These are phyloP conservation scores for Saturnispora gosingensis DNA, from an alignment of 805 yeast species.

Conservation along the genomic window DNA sequence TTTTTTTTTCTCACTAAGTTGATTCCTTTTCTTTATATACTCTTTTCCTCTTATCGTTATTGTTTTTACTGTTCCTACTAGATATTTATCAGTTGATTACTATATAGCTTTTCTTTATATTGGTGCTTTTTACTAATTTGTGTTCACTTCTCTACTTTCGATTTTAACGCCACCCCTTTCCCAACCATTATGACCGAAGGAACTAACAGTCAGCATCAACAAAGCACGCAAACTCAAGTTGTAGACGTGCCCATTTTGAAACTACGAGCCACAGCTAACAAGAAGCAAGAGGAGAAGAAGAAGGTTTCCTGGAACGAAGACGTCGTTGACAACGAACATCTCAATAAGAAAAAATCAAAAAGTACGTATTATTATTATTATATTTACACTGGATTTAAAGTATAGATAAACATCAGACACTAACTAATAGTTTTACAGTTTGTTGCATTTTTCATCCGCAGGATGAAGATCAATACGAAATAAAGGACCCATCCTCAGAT, in stretches of 20 bases:
- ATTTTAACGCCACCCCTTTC: not conserved
- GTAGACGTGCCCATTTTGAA: slow-evolving; percentile 15
- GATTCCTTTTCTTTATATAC: not conserved
- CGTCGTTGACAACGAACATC: slow-evolving; percentile 80
- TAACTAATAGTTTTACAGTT: slow-evolving; percentile 26
- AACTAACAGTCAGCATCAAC: not conserved
- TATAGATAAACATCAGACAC: slow-evolving; percentile 2
- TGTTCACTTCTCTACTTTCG: not conserved
- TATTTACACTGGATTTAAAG: not conserved
- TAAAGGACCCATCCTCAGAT: slow-evolving; percentile 16
- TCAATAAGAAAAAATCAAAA: slow-evolving; percentile 84
- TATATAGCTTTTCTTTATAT: not conserved
- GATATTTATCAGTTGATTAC: not conserved
- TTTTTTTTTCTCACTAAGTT: not conserved
- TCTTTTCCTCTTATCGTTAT: not conserved
- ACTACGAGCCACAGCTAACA: slow-evolving; percentile 10
- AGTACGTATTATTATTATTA: slow-evolving; percentile 27
- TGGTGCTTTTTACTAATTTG: not conserved
- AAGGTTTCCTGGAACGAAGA: slow-evolving; percentile 79
- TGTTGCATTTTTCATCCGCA: slow-evolving; percentile 85
- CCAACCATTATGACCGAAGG: not conserved
- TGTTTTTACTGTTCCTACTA: not conserved
- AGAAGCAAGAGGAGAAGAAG: slow-evolving; percentile 25
- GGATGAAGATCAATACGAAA: slow-evolving; percentile 35
- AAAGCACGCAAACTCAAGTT: slow-evolving; percentile 10